phyloP scores from a whole-genome alignment of 2,329 filamentous ascomycete species.

The Emmonsia crescens region DNA sequence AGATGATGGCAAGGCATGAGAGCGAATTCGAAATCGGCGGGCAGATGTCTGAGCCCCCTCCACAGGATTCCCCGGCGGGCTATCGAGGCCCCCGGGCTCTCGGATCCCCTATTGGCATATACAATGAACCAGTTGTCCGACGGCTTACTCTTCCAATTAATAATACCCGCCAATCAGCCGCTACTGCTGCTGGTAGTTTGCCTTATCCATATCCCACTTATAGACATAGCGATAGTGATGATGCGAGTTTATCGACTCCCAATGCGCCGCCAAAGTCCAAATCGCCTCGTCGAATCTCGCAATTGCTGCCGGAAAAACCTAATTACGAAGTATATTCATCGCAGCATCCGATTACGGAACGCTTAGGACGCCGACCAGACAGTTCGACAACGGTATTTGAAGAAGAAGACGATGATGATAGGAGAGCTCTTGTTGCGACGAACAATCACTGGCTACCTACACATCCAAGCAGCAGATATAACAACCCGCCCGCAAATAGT shows the following conservation, averaged over 20 bases:
- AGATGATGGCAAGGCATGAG: conserved; percentile 15
- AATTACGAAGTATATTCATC: conserved; percentile 27
- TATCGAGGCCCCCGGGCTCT: conserved; percentile 1
- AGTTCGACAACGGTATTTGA: conserved; percentile 30
- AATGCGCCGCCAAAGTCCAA: conserved; percentile 23
- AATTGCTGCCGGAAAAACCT: conserved; percentile 27
- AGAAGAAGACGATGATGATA: conserved; percentile 26
- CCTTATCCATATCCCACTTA: not conserved
- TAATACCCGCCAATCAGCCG: not conserved
- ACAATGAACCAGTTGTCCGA: conserved; percentile 7
- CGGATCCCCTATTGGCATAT: conserved; percentile 10
- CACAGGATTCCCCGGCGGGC: conserved; percentile 14
- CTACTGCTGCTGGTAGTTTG: not conserved
- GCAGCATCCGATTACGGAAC: conserved; percentile 25
- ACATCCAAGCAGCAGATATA: not conserved
- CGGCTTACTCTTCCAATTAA: not conserved
- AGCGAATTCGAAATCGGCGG: conserved; percentile 30
- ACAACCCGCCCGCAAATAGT: not conserved
- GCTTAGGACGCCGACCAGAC: conserved; percentile 14
- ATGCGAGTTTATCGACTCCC: conserved; percentile 13
- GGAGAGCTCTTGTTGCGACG: not conserved
- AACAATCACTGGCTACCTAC: not conserved
- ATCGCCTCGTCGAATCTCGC: conserved; percentile 29
- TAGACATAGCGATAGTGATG: not conserved
- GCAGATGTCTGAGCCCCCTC: conserved; percentile 25